A percentile compares a stretch with the other conserved stretches of the same genome.
Conservation (phyloP, 192 early-diverging fungal species). For the Chytriomyces hyalinus region DNA sequence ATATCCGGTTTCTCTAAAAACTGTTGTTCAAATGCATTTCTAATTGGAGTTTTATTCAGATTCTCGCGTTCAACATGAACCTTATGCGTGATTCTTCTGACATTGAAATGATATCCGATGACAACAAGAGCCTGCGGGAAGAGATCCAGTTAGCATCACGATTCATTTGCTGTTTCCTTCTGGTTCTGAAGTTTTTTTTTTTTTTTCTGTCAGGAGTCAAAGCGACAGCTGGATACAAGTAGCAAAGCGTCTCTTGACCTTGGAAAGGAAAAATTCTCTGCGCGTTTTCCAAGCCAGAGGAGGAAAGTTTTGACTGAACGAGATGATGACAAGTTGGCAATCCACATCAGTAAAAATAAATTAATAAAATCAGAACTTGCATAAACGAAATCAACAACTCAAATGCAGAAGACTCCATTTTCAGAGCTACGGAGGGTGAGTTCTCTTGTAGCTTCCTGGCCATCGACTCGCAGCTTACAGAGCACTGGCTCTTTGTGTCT, state of each 20-base stretch:
- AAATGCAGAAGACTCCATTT: not conserved
- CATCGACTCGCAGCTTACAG: not conserved
- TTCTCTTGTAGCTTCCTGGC: not conserved
- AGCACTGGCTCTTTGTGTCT: not conserved
- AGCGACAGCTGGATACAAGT: slow-evolving; percentile 51
- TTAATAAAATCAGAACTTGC: no score
- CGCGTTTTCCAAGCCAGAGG: slow-evolving; percentile 6
- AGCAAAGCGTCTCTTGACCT: slow-evolving; percentile 48
- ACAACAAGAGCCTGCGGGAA: slow-evolving; percentile 50
- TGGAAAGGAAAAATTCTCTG: slow-evolving; percentile 41
- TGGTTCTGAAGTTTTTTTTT: not conserved
- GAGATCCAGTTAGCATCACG: slow-evolving; percentile 42
- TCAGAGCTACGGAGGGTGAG: slow-evolving; percentile 4
- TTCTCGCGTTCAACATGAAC: slow-evolving; percentile 53
- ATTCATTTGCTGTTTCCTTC: not conserved
- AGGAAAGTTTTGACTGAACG: not conserved
- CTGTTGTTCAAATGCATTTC: slow-evolving; percentile 3
- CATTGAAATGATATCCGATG: slow-evolving; percentile 58
- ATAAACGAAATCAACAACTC: no score
- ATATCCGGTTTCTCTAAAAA: not conserved
- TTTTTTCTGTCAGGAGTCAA: slow-evolving; percentile 32
- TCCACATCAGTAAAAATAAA: no score
- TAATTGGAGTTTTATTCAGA: slow-evolving; percentile 27
- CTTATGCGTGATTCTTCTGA: slow-evolving; percentile 52
- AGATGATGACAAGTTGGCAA: no score